These are phyloP conservation scores for Hymenoscyphus occultus DNA, from an alignment of 2,329 filamentous ascomycete genomes.

Conservation along the genomic window DNA sequence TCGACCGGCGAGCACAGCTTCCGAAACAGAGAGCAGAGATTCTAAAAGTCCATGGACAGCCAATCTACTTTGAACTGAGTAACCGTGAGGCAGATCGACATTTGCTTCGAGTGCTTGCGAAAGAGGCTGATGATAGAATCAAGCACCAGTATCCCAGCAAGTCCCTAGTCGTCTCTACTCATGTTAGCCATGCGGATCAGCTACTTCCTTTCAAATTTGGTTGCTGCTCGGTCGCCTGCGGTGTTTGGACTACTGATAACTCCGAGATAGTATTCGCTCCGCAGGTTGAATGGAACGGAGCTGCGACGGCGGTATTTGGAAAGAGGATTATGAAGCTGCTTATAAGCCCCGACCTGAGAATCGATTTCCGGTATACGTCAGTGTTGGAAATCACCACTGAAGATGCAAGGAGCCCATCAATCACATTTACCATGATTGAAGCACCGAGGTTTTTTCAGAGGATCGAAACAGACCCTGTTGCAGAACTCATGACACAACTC, in stretches of 20 bases:
- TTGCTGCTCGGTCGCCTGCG: constrained; percentile 39
- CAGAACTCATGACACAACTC: constrained; percentile 14
- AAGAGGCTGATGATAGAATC: constrained; percentile 26
- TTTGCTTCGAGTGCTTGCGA: constrained; percentile 23
- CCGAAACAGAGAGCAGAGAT: constrained; percentile 4
- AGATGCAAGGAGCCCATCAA: constrained; percentile 36
- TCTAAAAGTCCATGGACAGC: constrained; percentile 21
- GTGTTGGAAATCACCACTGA: constrained; percentile 41
- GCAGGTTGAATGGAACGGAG: constrained; percentile 41
- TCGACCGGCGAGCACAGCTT: neutral
- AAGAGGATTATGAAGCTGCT: constrained; percentile 43
- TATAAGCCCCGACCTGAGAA: constrained; percentile 33
- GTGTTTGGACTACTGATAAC: constrained; percentile 43
- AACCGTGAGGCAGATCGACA: constrained; percentile 25
- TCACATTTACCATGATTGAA: constrained; percentile 51
- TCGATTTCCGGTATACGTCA: constrained; percentile 47
- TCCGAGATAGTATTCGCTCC: constrained; percentile 41
- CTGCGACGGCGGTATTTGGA: constrained; percentile 40
- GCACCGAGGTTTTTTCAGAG: constrained; percentile 49
- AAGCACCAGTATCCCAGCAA: constrained; percentile 4
- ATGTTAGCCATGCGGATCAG: constrained; percentile 7
- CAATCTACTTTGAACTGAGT: constrained; percentile 29
- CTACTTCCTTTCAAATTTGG: constrained; percentile 34
- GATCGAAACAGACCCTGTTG: constrained; percentile 12
- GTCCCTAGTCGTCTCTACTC: neutral